Base-by-base conservation (phyloP, 2,329 filamentous ascomycete species). In the Xenoacremonium recifei region DNA sequence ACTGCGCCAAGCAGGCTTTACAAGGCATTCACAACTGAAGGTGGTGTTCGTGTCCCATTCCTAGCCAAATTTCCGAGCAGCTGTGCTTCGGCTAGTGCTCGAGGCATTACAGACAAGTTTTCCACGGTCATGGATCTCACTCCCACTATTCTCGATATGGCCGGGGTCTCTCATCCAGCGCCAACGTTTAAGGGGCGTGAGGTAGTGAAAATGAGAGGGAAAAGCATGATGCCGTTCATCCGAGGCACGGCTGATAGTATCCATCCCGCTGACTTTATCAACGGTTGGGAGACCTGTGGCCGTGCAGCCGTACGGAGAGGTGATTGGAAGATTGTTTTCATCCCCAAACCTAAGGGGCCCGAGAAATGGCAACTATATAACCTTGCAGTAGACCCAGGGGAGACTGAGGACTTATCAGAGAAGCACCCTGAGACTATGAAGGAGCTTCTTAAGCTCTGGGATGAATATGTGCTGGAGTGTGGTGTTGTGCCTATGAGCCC, bases 321-420 rank as follows among this genome's bases (percentile, higher is more conserved):
- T 6, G 69, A 77, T 50, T 82, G 72, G 70, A 81, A 80, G 57
- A 76, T 76, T 5, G 70, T 78, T 32, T 80, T 75, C 53, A 76
- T 80, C 37, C 76, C 75, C 2, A 75, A 72, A 41, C 76, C 72
- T 15, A 54, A 55, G 39, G 60, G 50, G n/a, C 17, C 77, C 0
- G 76, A 78, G 53, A 68, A 69, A 19, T 82, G 77, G 77, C 73
- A 81, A 59, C 60, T 82, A 29, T 81, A 79, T 53, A 71, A 80
- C 51, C 62, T 81, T 3, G 58, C 55, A 5, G 60, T 62, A 2
- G 77, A 82, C 47, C 72, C 72, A 0, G 76, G 76, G 4, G 75
- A 82, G 57, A 63, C 71, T 1, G 58, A 71, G 35, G 71, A 76
- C 51, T 50, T 76, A 19, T 59, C 64, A 0, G 65, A 68, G 16